Conservation (phyloP, 83 land plant genomes). For the Diphasiastrum complanatum region DNA sequence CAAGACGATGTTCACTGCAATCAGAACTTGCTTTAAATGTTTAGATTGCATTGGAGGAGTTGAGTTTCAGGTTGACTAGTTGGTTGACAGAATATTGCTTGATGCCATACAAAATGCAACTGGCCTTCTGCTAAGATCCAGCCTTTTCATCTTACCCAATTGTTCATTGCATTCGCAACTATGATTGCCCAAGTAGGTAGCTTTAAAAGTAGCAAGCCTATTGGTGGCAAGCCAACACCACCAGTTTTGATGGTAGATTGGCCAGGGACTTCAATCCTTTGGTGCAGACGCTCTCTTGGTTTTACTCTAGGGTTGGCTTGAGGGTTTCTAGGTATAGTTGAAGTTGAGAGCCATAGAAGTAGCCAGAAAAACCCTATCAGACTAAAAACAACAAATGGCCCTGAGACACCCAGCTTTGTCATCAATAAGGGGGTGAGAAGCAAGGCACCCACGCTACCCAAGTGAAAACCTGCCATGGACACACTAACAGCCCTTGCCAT, state of each 20-base stretch:
- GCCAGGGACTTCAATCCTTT: neutral
- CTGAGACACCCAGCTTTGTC: slow-evolving; percentile 62
- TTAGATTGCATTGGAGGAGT: no score
- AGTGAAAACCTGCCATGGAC: slow-evolving; percentile 91
- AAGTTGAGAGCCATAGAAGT: slow-evolving; percentile 55
- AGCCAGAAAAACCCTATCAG: slow-evolving; percentile 77
- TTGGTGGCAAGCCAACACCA: slow-evolving; percentile 50
- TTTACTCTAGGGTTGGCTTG: slow-evolving; percentile 55
- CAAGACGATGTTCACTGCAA: neutral
- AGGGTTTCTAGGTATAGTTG: slow-evolving; percentile 56
- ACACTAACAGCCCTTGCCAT: slow-evolving; percentile 74
- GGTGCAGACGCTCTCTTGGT: slow-evolving; percentile 44
- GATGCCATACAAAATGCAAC: neutral
- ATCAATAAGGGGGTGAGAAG: slow-evolving; percentile 52
- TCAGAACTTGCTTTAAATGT: neutral
- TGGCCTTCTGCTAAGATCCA: neutral
- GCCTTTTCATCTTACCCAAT: slow-evolving; percentile 94
- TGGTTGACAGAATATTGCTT: no score
- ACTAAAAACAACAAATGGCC: slow-evolving; percentile 86
- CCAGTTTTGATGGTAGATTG: neutral
- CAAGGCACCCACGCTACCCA: slow-evolving; percentile 79
- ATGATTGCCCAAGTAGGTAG: slow-evolving; percentile 88
- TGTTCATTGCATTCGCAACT: slow-evolving; percentile 80
- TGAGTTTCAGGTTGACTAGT: no score
- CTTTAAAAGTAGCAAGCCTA: slow-evolving; percentile 69